Percentiles rank a stretch among this genome's conserved stretches.
These are phyloP conservation scores for Termitomyces titanicus DNA, from an alignment of 768 basidiomycete species.

Conservation along the genomic window DNA sequence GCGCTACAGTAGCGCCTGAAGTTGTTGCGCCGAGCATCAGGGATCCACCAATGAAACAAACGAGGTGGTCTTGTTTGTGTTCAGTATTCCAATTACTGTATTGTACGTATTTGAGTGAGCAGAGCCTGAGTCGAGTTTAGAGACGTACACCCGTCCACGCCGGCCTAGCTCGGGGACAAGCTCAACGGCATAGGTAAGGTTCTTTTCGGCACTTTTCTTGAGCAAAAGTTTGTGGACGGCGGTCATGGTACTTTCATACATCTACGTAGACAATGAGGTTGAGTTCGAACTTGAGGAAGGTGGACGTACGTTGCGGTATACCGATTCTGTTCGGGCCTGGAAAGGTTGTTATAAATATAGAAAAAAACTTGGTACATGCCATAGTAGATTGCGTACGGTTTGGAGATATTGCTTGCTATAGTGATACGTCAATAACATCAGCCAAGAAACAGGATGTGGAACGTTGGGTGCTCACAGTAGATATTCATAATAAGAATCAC, in stretches of 20 bases:
- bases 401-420: constrained; percentile 78
- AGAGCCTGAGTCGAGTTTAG: background rate
- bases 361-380: background rate
- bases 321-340: constrained; percentile 69
- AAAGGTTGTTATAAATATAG: background rate
- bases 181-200: constrained; percentile 79
- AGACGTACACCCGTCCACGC: constrained; percentile 32
- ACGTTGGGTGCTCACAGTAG: constrained; percentile 48
- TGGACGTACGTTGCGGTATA: constrained; percentile 65
- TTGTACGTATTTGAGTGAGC: background rate
- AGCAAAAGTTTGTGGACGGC: constrained; percentile 76
- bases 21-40: constrained; percentile 86
- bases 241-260: constrained; percentile 84
- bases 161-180: constrained; percentile 52
- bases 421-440: background rate
- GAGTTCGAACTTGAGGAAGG: background rate
- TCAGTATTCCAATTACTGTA: constrained; percentile 63
- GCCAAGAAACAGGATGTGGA: background rate
- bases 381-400: constrained; percentile 43
- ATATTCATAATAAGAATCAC: constrained; percentile 94
- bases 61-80: constrained; percentile 94
- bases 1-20: constrained; percentile 43
- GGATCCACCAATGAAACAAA: constrained; percentile 91
- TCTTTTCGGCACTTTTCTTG: constrained; percentile 50
- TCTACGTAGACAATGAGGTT: constrained; percentile 37